Evolutionary conservation across 2,329 filamentous ascomycete genomes (phyloP), one percentile per base, ranked within the genome.

Genomic region (Apiospora sp.): DNA sequence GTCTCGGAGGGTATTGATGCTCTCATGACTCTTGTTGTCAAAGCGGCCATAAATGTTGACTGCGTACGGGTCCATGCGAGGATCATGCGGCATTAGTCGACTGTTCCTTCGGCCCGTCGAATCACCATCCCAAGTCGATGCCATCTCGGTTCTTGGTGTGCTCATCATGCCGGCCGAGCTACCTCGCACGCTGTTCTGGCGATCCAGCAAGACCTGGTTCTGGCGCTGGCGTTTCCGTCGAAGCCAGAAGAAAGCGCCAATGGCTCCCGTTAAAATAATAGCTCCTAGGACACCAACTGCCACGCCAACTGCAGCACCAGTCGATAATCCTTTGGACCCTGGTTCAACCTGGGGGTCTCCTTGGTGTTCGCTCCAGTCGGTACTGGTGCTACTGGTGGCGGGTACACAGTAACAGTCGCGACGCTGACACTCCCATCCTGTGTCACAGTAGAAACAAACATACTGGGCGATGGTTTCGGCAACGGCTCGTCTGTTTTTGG

Each of bases 1-100:
- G 78, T 92, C 90, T 72, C 88, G 88, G 6, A 92, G 81, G 1
- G 90, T 92, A 75, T 89, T 89, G 78, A 92, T 82, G 78, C 90
- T 92, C 79, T 92, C 90, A 74, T 87, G 87, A 76, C 90, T 92
- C 79, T 87, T 88, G 76, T 87, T 90, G 37, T 84, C 84, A 64
- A 82, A 82, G 24, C 87, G 84, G 61, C 84, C 82, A 78, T 91
- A 92, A 16, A 91, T 82, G 24, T 87, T 87, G 48, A 86, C 85
- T 68, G 88, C 86, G 74, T 88, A 91, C 0, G 90, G 90, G 76
- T 92, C 88, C 83, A 92, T 87, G 64, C 90, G 86, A 44, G 90
- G 90, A 77, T 92, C 90, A 71, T 91, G 86, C 12, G 89, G 87
- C 84, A 89, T 86, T 71, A 91, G 79, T 64, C 84, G 83, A 78